Percentiles rank a stretch among this genome's conserved stretches.
phyloP scores from a whole-genome alignment of 108 stramenopile genomes.

The Cyclotella kingstonii region DNA sequence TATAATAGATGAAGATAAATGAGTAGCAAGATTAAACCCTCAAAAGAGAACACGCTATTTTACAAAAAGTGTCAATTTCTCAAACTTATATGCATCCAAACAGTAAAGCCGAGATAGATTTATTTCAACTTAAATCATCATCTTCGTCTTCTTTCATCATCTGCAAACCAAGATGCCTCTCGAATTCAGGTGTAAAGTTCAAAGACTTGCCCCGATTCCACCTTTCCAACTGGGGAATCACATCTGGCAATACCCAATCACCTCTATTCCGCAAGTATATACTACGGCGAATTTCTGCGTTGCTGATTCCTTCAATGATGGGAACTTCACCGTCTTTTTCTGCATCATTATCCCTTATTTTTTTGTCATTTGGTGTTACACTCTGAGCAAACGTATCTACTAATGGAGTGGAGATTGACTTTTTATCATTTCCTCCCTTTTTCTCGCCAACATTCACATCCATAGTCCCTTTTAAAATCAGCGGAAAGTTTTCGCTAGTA shows the following conservation, averaged over 20 bases:
- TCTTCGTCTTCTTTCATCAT: constrained; percentile 25
- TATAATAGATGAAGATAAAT: too few relatives aligned
- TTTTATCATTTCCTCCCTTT: background rate
- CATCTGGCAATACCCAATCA: constrained; percentile 39
- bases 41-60: too few relatives aligned
- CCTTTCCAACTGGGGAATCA: constrained; percentile 30
- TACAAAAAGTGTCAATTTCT: too few relatives aligned
- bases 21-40: too few relatives aligned
- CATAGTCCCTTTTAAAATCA: constrained; percentile 2
- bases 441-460: background rate
- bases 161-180: constrained; percentile 28
- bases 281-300: constrained; percentile 16
- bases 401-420: too few relatives aligned
- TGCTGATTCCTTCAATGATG: constrained; percentile 27
- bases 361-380: background rate
- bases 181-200: constrained; percentile 30
- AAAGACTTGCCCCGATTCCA: constrained; percentile 36
- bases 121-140: constrained; percentile 1
- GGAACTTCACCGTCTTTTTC: constrained; percentile 11
- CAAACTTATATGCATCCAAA: too few relatives aligned
- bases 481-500: constrained; percentile 5
- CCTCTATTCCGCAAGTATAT: constrained; percentile 32
- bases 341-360: background rate
- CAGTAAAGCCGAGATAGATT: too few relatives aligned
- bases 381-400: background rate